Evolutionary conservation across 768 basidiomycete species (phyloP), one percentile per base, ranked within the genome.

Genomic region (Calocybe gangraenosa): DNA sequence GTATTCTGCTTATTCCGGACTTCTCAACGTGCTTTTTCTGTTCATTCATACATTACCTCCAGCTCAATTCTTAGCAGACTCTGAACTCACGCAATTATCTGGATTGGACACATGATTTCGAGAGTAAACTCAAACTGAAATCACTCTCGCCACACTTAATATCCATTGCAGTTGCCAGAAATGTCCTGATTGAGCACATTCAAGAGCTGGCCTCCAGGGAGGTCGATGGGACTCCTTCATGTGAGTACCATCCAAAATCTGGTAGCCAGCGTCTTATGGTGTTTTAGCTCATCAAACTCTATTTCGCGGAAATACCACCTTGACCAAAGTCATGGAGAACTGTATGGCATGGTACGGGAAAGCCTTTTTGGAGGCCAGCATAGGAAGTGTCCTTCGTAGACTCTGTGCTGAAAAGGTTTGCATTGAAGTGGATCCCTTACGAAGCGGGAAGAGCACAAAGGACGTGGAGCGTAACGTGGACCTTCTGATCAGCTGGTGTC

Each of bases 261-360:
- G 11, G 11, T 37, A 47, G 28, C 37, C 19, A 31, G 37, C 20
- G 10, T 34, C 41, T 42, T 39, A 31, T n/a, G 14, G 42, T 43
- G 36, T 28, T 30, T 6, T 54, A 90, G 87, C 87, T 7, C 84
- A 85, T 51, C 82, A 80, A 56, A 90, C 87, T 1, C 66, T 92
- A 13, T 88, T 84, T 61, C 76, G 73, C 42, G 85, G 82, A 30
- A 84, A 84, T 53, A 81, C 81, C 8, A 75, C 69, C 28, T 70
- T 83, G 51, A 84, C 82, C 47, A 90, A 79, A 65, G 80, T 84
- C 20, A 78, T 92, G 67, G 90, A 92, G 56, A 65, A 81, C 4
- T 82, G 81, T 54, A 89, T 94, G 80, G 70, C 72, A n/a, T 81
- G 79, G 68, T 87, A 91, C 55, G 90, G 90, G n/a, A 79, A 71